Conservation (phyloP, 2,329 filamentous ascomycete species). For the Plectosphaerella cucumerina region DNA sequence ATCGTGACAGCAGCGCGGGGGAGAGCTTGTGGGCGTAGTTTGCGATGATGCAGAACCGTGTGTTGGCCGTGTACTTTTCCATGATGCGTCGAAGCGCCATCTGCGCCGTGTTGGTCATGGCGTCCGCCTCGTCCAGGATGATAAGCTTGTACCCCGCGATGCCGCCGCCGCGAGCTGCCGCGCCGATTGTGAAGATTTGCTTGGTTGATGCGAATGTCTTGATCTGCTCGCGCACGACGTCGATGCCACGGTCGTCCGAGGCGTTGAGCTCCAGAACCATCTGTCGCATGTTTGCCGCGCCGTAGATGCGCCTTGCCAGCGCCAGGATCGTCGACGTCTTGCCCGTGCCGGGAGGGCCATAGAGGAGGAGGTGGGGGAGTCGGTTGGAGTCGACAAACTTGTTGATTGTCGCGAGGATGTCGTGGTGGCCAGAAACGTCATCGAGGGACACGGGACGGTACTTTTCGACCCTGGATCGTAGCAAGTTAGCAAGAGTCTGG, state of each 20-base stretch:
- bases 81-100: constrained; percentile 97
- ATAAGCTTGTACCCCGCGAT: constrained; percentile 89
- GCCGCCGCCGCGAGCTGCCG: constrained; percentile 41
- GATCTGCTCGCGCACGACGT: constrained; percentile 97
- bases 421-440: constrained; percentile 94
- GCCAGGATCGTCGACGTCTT: constrained; percentile 97
- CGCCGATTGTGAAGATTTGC: constrained; percentile 80
- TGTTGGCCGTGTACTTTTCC: constrained; percentile 99
- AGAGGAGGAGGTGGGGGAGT: constrained; percentile 91
- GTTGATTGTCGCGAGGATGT: constrained; percentile 96
- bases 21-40: constrained; percentile 99
- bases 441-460: constrained; percentile 85
- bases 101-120: constrained; percentile 98
- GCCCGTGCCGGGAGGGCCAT: constrained; percentile 92
- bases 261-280: constrained; percentile 99
- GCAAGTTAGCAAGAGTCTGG: not conserved
- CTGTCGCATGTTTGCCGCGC: constrained; percentile 85
- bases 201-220: constrained; percentile 98
- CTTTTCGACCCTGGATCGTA: constrained; percentile 75
- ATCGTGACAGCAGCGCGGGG: constrained; percentile 85
- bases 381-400: constrained; percentile 94
- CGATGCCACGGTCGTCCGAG: constrained; percentile 94
- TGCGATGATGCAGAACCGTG: constrained; percentile 95
- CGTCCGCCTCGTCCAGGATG: constrained; percentile 96
- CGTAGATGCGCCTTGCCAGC: constrained; percentile 89